Evolutionary conservation across 2,329 filamentous ascomycete genomes (phyloP).

Genomic region (Fusarium sp.): DNA sequence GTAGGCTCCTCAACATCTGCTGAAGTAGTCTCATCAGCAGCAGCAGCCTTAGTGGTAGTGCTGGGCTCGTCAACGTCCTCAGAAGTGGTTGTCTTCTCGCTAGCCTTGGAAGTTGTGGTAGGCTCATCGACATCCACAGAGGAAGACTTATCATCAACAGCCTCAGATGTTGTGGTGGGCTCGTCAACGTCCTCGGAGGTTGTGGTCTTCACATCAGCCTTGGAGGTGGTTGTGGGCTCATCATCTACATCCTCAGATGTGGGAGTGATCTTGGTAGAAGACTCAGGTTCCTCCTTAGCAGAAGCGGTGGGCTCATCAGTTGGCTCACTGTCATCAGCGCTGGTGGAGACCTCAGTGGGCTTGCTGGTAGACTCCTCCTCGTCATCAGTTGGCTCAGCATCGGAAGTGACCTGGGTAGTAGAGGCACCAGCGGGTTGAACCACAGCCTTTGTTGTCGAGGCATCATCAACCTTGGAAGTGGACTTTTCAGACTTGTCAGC

Average conservation of each 20-base stretch:
- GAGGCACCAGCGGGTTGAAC: no score
- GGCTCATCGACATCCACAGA: background rate
- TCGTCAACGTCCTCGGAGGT: background rate
- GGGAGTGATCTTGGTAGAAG: background rate
- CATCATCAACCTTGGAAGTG: no score
- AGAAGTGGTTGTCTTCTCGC: background rate
- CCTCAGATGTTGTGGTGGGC: background rate
- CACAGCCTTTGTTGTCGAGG: background rate
- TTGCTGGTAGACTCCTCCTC: background rate
- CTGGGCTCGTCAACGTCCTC: background rate
- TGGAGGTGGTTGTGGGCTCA: background rate
- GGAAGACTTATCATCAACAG: background rate
- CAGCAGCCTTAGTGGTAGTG: background rate
- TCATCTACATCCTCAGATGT: background rate
- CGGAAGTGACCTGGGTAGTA: no score
- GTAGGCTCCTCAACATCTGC: background rate
- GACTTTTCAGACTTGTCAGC: no score
- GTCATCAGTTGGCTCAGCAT: no score
- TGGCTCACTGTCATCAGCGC: background rate
- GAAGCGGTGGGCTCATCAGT: background rate
- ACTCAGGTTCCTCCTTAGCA: background rate
- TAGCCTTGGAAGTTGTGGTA: background rate
- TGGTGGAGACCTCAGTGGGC: background rate
- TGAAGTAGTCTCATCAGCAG: background rate
- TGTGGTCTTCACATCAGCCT: background rate